Percentiles rank a stretch among this genome's conserved stretches.
These are phyloP conservation scores for Lathyrus oleraceus DNA, from an alignment of 306 rosid species.

Conservation along the genomic window DNA sequence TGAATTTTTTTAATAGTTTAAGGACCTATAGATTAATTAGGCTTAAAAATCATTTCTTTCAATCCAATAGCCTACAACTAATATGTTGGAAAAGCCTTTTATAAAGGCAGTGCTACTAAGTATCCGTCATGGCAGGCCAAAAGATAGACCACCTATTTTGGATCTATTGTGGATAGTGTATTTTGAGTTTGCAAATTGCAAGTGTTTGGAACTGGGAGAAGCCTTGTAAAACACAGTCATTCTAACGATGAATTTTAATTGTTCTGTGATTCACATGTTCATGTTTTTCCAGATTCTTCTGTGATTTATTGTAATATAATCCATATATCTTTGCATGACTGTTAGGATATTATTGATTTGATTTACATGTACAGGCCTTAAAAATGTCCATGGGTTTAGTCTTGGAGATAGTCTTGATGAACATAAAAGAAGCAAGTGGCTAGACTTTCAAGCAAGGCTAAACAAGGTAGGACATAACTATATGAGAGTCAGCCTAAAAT, in stretches of 20 bases:
- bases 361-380: conserved; percentile 64
- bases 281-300: conserved; percentile 8
- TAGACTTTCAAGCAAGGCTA: conserved; percentile 61
- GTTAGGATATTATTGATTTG: conserved; percentile 14
- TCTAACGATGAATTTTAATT: not conserved
- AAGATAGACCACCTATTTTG: not conserved
- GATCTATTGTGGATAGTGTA: not conserved
- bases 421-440: conserved; percentile 69
- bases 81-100: conserved; percentile 5
- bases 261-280: conserved; percentile 1
- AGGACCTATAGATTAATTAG: not conserved
- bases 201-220: not conserved
- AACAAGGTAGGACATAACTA: conserved; percentile 58
- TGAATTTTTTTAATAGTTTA: not conserved
- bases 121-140: not conserved
- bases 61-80: conserved; percentile 3
- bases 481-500: not conserved
- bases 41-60: not conserved
- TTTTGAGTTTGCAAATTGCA: not conserved
- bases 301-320: conserved; percentile 9
- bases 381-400: conserved; percentile 87
- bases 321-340: conserved; percentile 4
- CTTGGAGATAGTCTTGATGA: conserved; percentile 92
- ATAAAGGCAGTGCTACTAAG: not conserved
- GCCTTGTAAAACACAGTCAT: not conserved